Evolutionary conservation across 305 asterid species (phyloP), one percentile per base, ranked within the genome.

Genomic region (Petunia hybrid): DNA sequence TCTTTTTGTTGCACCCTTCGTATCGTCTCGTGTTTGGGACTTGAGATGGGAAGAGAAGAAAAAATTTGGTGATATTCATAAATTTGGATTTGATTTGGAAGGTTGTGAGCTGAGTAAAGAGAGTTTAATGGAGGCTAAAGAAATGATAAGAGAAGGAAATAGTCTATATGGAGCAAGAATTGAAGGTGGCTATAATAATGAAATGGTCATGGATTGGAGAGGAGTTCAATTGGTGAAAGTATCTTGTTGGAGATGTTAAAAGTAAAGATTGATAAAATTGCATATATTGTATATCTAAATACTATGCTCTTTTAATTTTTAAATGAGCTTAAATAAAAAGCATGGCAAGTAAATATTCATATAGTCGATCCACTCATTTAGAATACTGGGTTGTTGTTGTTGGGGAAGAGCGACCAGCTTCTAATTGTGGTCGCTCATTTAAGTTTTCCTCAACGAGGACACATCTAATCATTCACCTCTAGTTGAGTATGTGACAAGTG

Each of bases 161-260:
- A 78, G 77, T 59, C 76, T 79, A 4, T 92, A 86, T 82, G 81
- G 39, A 48, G 89, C 91, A 1, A 84, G 31, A 66, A 57, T 87
- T 2, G 87, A 83, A 63, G 89, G 85, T 43, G 43, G 73, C 2
- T 75, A 80, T 36, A 88, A 80, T 35, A 76, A 91, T 56, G 91
- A 88, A 87, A 89, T 93, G 91, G 90, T 89, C 39, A 81, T 93
- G 83, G 85, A 81, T 31, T 93, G 97, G 98, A 91, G 80, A 82
- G 92, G 84, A 51, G 85, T 85, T 4, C 90, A 91, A 61, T 16
- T 93, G 43, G 91, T 93, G 13, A 85, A 89, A 87, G 91, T 91
- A 82, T 93, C 97, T 68, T 78, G 84, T 65, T 92, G 97, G 98
- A 83, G 51, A 45, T 45, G 51, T 45, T 45, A 8, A 22, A 45